Evolutionary conservation across 805 yeast species (phyloP).

Genomic region (Yarrowia sp.): DNA sequence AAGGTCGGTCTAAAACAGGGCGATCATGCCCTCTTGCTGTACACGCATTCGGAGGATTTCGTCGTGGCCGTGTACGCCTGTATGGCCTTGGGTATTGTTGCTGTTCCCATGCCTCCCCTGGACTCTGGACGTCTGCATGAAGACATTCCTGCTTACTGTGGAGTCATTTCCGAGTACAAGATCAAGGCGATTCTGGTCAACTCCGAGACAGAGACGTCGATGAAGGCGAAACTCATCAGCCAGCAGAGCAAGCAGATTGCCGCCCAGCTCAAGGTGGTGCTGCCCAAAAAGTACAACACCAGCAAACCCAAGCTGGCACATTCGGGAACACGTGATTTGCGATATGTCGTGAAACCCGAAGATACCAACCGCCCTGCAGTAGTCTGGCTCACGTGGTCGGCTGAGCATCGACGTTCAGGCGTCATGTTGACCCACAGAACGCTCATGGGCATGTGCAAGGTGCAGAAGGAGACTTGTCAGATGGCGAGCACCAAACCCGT

Average conservation of each 20-base stretch:
- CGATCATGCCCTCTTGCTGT: conserved; percentile 78
- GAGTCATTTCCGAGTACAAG: conserved; percentile 71
- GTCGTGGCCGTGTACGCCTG: conserved; percentile 86
- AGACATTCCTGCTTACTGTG: conserved; percentile 71
- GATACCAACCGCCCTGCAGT: conserved; percentile 58
- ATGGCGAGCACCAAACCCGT: conserved; percentile 73
- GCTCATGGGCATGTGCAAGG: conserved; percentile 80
- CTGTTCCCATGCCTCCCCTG: conserved; percentile 77
- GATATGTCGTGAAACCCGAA: conserved; percentile 39
- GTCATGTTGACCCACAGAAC: conserved; percentile 63
- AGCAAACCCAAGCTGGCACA: conserved; percentile 58
- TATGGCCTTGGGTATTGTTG: conserved; percentile 76
- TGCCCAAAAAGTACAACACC: conserved; percentile 71
- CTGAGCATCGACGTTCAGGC: conserved; percentile 73
- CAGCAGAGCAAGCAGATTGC: conserved; percentile 61
- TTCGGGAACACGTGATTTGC: conserved; percentile 42
- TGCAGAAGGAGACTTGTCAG: conserved; percentile 90
- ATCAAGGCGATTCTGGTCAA: conserved; percentile 78
- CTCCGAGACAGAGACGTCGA: conserved; percentile 69
- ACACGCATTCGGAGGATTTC: conserved; percentile 86
- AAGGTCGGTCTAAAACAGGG: conserved; percentile 72
- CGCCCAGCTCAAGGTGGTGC: conserved; percentile 46
- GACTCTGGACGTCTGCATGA: conserved; percentile 72
- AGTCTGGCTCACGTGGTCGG: conserved; percentile 72
- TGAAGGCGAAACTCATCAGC: conserved; percentile 72